phyloP scores from a whole-genome alignment of 495 filamentous ascomycete species.

The Podospora pseudocomata region DNA sequence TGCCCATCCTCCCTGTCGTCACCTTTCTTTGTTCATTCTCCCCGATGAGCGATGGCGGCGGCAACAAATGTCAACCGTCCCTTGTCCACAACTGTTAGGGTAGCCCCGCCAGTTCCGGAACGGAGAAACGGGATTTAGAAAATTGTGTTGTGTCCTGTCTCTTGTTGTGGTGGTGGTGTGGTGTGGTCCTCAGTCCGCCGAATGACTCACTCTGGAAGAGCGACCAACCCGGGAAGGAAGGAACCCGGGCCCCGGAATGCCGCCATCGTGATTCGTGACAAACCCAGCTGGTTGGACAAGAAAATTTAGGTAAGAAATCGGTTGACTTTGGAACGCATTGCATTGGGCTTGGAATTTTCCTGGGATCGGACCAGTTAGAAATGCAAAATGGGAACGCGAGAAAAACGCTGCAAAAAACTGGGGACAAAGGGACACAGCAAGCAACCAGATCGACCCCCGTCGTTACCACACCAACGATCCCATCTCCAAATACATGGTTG shows the following conservation, averaged over 20 bases:
- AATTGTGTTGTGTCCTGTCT: not conserved
- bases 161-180: not conserved
- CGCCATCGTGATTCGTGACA: not conserved
- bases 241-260: not conserved
- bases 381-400: not conserved
- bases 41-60: not conserved
- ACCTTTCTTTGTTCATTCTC: not conserved
- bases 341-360: not conserved
- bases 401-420: not conserved
- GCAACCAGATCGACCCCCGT: not conserved
- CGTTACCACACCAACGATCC: not conserved
- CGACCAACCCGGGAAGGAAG: not conserved
- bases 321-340: not conserved
- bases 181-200: not conserved
- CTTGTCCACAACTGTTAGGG: not conserved
- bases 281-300: not conserved
- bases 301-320: not conserved
- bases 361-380: not conserved
- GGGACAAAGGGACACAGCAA: not conserved
- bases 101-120: not conserved
- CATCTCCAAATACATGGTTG: not conserved
- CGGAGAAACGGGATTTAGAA: not conserved
- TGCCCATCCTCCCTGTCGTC: not conserved
- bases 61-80: not conserved
- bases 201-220: not conserved